phyloP scores from a whole-genome alignment of 1,284 basidiomycete species.

The Macrocystidia cucumis region DNA sequence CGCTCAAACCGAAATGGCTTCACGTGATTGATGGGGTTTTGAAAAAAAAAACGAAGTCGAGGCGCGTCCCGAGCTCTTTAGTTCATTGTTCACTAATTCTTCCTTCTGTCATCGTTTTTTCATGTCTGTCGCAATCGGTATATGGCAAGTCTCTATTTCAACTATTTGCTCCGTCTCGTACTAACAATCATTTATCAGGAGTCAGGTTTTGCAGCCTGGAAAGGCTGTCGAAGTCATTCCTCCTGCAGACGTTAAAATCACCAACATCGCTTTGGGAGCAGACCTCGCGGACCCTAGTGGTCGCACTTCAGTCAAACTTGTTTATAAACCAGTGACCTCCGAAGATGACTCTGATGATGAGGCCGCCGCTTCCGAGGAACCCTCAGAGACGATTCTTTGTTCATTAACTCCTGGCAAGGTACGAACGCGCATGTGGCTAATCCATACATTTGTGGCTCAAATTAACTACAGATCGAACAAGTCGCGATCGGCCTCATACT shows the following conservation, averaged over 20 bases:
- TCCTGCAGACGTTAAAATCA: constrained; percentile 71
- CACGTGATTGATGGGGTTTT: too few relatives aligned
- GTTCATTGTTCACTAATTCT: constrained; percentile 19
- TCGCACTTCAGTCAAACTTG: constrained; percentile 77
- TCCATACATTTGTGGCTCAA: constrained; percentile 1
- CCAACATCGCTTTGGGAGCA: constrained; percentile 79
- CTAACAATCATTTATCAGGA: constrained; percentile 34
- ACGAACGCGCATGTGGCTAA: constrained; percentile 5
- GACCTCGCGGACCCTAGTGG: constrained; percentile 56
- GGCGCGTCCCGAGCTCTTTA: too few relatives aligned
- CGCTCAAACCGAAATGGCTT: constrained; percentile 10
- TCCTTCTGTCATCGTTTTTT: constrained; percentile 8
- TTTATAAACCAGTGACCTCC: constrained; percentile 42
- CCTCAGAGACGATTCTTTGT: constrained; percentile 48
- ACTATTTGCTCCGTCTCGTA: constrained; percentile 6
- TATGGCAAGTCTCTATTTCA: constrained; percentile 43
- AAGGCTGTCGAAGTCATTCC: constrained; percentile 57
- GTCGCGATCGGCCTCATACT: constrained; percentile 70
- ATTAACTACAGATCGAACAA: constrained; percentile 67
- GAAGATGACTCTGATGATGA: constrained; percentile 45
- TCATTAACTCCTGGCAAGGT: constrained; percentile 73
- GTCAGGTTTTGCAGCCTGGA: constrained; percentile 52
- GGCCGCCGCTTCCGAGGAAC: constrained; percentile 14
- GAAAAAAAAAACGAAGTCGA: too few relatives aligned
- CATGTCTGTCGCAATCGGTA: constrained; percentile 52